Base-by-base conservation (phyloP, 2,329 filamentous ascomycete species). In the Monosporascus sp. region DNA sequence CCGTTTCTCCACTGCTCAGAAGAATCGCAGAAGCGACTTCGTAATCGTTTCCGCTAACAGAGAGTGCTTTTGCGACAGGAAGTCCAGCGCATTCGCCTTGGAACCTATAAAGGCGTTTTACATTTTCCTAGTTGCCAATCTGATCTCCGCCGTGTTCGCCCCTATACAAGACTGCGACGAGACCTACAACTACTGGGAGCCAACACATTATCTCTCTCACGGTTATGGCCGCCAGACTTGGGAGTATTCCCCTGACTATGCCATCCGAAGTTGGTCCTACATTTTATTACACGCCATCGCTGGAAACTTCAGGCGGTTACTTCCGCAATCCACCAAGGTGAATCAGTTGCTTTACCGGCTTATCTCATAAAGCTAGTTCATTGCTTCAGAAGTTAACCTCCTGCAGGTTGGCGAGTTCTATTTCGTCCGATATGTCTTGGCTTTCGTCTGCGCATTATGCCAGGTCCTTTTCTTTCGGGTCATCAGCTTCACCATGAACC, bases 181-280 rank as follows among this genome's bases (percentile, higher is more conserved):
- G 75, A 93, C 93, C 11, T 99, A 96, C 80, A 99, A 99, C 70
- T 99, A 96, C 76, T 99, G 93, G 91, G 94, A 99, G 65, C 93
- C 94, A 0, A 85, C 92, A 0, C 94, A 99, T 71, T 99, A 97
- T 71, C 81, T 99, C 27, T 88, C 85, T 54, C 91, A 97, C 75
- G 89, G 90, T 63, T 93, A 96, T 66, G 94, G 93, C 39, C 78
- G 97, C 49, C 92, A 99, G 74, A 99, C 94, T 1, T 99, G 94
- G 94, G 94, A 99, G 71, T 99, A 97, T 72, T 96, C 93, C 1
- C 94, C 94, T 5, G 87, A 93, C 53, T 97, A 89, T 72, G 89
- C 91, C 49, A 97, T 99, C 62, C 85, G 94, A 58, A 97, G 91
- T 73, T 99, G 94, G 94, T 78, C 91, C 22, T 99, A 99, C 65